Evolutionary conservation across 2,329 filamentous ascomycete genomes (phyloP), one percentile per base, ranked within the genome.

Genomic region (Sarocladium brachiariae): DNA sequence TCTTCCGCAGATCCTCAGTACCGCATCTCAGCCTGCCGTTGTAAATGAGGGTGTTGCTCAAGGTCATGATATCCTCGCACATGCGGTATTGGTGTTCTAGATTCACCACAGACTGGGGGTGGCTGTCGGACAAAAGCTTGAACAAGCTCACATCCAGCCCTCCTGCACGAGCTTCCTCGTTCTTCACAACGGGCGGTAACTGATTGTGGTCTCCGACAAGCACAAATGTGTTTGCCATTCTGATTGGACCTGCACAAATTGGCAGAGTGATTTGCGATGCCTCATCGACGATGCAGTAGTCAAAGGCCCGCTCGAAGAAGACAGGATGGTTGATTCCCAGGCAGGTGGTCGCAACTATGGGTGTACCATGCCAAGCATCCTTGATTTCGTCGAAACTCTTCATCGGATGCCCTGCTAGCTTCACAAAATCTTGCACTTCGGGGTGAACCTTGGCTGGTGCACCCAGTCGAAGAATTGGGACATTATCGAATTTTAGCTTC

Each of bases 241-340:
- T 83, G 58, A 99, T 95, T 0, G 93, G 93, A 0, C 93, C 93
- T 0, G 97, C 74, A 57, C 93, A 97, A 18, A 96, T 92, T 0
- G 93, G 93, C 18, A 99, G 73, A 0, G 93, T 99, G 63, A 99
- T 97, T 61, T 99, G 93, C 2, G 91, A 96, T 1, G 93, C 93
- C 68, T 99, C 93, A 57, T 99, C 93, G 3, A 99, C 92, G 55
- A 99, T 97, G 63, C 93, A 99, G 63, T 96, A 97, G 68, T 99
- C 93, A 58, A 99, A 99, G 1, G 85, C 83, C 4, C 93, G 86
- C 61, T 92, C 87, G 51, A 81, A 86, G 69, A 99, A 97, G 8
- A 99, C 72, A 2, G 84, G 78, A 64, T 99, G 93, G 58, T 86
- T 92, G 63, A 96, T 88, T 2, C 91, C 89, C 23, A 99, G 77